Evolutionary conservation across 2,329 filamentous ascomycete species (phyloP).

Genomic region (Colletotrichum brevisporum): DNA sequence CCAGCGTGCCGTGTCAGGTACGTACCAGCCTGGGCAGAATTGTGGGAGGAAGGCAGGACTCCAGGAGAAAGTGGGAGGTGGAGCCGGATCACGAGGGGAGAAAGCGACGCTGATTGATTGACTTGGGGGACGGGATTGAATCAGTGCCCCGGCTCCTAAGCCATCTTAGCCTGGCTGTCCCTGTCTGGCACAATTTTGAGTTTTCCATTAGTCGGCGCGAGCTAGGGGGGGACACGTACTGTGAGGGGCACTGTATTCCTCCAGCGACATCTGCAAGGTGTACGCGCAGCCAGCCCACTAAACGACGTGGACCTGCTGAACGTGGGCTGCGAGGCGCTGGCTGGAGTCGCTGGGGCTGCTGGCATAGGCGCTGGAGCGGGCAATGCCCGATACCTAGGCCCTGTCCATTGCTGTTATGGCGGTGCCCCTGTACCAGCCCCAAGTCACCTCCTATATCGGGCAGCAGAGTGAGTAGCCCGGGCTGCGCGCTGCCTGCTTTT

Average conservation of each 20-base stretch:
- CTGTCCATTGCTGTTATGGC: not conserved
- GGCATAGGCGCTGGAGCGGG: slow-evolving; percentile 20
- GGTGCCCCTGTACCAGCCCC: too few relatives aligned
- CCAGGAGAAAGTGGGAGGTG: slow-evolving; percentile 37
- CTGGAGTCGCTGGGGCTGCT: slow-evolving; percentile 17
- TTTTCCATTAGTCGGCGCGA: slow-evolving; percentile 32
- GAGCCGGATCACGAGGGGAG: slow-evolving; percentile 9
- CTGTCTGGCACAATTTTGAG: slow-evolving; percentile 38
- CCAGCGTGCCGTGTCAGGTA: slow-evolving; percentile 2
- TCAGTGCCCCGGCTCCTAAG: slow-evolving; percentile 28
- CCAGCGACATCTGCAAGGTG: not conserved
- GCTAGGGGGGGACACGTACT: slow-evolving; percentile 4
- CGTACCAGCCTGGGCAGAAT: slow-evolving; percentile 32
- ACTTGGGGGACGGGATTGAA: slow-evolving; percentile 31
- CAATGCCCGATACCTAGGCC: slow-evolving; percentile 2
- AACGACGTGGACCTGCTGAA: slow-evolving; percentile 16
- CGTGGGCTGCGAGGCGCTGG: slow-evolving; percentile 27
- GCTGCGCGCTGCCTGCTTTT: not conserved
- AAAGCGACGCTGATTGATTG: slow-evolving; percentile 17
- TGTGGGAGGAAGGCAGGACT: slow-evolving; percentile 4
- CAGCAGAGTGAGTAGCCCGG: too few relatives aligned
- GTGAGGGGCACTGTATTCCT: slow-evolving; percentile 26
- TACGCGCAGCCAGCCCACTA: slow-evolving; percentile 10
- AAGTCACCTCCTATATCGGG: too few relatives aligned
- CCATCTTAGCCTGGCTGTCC: slow-evolving; percentile 28